phyloP scores from a whole-genome alignment of 805 yeast genomes.

The Dipodascopsis tothii region DNA sequence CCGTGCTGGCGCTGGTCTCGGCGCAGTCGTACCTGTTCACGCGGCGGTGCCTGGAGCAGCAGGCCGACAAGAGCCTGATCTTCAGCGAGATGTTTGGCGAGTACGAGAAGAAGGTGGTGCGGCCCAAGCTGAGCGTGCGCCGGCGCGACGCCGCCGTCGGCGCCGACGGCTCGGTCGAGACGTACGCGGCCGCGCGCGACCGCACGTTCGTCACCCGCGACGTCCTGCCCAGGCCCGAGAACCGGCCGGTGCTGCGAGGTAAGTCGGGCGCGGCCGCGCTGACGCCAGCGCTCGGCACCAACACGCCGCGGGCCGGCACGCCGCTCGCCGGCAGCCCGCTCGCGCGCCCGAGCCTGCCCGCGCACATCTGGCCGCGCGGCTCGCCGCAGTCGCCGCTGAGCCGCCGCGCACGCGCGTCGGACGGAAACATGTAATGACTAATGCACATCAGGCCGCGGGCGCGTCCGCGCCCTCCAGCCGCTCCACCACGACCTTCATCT shows the following conservation, averaged over 20 bases:
- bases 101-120: conserved; percentile 53
- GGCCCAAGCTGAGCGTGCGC: conserved; percentile 46
- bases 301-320: too few species aligned
- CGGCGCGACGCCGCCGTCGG: conserved; percentile 52
- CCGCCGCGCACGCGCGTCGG: too few species aligned
- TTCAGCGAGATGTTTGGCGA: conserved; percentile 56
- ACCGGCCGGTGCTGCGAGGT: too few species aligned
- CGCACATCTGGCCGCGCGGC: too few species aligned
- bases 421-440: too few species aligned
- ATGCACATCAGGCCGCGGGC: conserved; percentile 5
- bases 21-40: conserved; percentile 37
- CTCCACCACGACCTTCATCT: conserved; percentile 74
- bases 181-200: conserved; percentile 26
- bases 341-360: too few species aligned
- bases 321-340: too few species aligned
- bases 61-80: conserved; percentile 54
- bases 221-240: conserved; percentile 19
- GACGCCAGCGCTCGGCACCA: too few species aligned
- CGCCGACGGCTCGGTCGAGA: conserved; percentile 28
- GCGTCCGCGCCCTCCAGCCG: conserved; percentile 36
- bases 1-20: conserved; percentile 33
- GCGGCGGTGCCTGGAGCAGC: conserved; percentile 40
- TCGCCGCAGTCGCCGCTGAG: too few species aligned
- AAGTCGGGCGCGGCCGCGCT: too few species aligned
- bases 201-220: conserved; percentile 21